Conservation (phyloP, 768 basidiomycete genomes). For the Atractiella rhizophila region DNA sequence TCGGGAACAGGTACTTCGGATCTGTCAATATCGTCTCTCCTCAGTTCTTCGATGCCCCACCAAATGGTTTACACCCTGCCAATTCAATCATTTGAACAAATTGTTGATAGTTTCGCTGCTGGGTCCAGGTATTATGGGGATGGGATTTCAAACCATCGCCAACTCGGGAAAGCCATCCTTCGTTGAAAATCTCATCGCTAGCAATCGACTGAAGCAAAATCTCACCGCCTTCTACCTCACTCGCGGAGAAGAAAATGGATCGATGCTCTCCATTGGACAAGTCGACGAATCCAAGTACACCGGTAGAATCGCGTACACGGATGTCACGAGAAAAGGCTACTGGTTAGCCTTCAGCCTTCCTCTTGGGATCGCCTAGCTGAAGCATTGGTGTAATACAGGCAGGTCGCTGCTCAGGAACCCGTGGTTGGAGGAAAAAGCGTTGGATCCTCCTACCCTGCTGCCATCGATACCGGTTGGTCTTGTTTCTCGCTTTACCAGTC, state of each 20-base stretch:
- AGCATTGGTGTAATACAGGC: no score
- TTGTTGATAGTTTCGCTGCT: no score
- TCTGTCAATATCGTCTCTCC: no score
- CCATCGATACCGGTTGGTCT: slow-evolving; percentile 17
- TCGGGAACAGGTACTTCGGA: no score
- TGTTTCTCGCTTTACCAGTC: no score
- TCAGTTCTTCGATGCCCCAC: no score
- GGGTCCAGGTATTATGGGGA: slow-evolving; percentile 15
- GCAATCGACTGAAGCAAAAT: slow-evolving; percentile 4
- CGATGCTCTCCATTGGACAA: slow-evolving; percentile 9
- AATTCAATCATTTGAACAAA: no score
- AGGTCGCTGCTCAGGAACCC: slow-evolving; percentile 3
- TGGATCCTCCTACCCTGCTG: slow-evolving; percentile 10
- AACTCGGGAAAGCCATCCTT: slow-evolving; percentile 12
- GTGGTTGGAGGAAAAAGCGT: slow-evolving; percentile 3
- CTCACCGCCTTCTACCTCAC: slow-evolving; percentile 11
- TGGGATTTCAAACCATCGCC: slow-evolving; percentile 17
- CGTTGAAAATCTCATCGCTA: slow-evolving; percentile 14
- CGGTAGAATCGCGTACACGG: slow-evolving; percentile 7
- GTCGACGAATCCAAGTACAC: slow-evolving; percentile 12
- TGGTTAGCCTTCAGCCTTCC: no score
- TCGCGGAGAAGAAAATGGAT: slow-evolving; percentile 11
- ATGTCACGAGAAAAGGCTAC: slow-evolving; percentile 8
- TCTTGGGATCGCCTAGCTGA: no score
- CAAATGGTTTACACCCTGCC: no score